A percentile compares a stretch with the other conserved stretches of the same genome.
phyloP scores from a whole-genome alignment of 83 land plant genomes.

The Larix sibirica region DNA sequence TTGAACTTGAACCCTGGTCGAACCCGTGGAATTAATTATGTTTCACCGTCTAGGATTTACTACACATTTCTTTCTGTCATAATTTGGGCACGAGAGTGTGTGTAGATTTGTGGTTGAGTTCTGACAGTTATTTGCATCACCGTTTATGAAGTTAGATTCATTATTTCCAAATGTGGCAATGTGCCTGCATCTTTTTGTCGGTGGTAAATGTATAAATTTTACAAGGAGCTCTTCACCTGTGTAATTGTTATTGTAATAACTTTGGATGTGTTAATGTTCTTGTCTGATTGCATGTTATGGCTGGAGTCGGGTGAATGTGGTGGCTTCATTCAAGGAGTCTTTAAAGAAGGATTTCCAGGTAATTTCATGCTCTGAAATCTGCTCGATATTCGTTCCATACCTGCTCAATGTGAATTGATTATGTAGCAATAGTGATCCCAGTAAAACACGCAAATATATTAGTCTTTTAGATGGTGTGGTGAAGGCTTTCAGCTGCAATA shows the following conservation, averaged over 20 bases:
- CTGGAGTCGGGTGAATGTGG: background rate
- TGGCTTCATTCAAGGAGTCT: constrained; percentile 1
- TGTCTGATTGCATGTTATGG: background rate
- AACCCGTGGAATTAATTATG: background rate
- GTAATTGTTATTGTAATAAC: background rate
- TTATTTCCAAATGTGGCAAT: background rate
- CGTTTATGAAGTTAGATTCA: background rate
- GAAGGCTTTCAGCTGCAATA: background rate
- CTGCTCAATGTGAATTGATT: background rate
- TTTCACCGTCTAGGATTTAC: background rate
- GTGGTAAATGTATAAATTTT: background rate
- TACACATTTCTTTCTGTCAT: background rate
- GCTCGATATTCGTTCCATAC: background rate
- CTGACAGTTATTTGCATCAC: background rate
- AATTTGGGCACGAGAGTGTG: background rate
- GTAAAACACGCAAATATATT: background rate
- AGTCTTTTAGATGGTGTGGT: background rate
- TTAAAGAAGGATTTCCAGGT: constrained; percentile 4
- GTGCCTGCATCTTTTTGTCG: background rate
- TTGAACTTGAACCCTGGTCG: background rate
- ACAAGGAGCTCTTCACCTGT: background rate
- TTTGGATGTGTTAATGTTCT: background rate
- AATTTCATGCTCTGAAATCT: background rate
- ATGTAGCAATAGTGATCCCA: background rate
- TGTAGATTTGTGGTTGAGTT: background rate